Evolutionary conservation across 2,329 filamentous ascomycete species (phyloP), one percentile per base, ranked within the genome.

Genomic region (Talaromyces rugulosus): DNA sequence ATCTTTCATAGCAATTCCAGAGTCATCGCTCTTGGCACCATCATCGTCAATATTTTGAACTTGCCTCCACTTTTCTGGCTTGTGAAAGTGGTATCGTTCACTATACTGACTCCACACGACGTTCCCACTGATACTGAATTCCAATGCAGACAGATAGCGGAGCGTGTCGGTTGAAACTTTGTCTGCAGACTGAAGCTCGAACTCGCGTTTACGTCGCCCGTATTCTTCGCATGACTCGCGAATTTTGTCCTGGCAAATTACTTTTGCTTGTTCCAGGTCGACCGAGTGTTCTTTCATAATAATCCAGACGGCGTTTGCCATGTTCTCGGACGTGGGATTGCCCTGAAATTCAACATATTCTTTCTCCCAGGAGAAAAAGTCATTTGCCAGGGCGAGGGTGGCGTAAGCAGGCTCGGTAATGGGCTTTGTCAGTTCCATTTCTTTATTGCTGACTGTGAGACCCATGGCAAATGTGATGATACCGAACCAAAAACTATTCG

Each of bases 251-350:
- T 60, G 34, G 53, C 66, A 70, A 30, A 72, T 58, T 8, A 58
- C 44, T 56, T 70, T 69, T 1, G 75, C 75, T 55, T 72, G 66
- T n/a, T 66, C 66, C 55, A 71, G 66, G 4, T 58, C 62, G 31
- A 73, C 65, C 0, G 59, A 62, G 33, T 69, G 66, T 66, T 79
- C 74, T 47, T 65, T 64, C 75, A 79, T 79, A 27, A 78, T 64
- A 23, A 79, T 72, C 72, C 71, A 78, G 33, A 80, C 65, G 4
- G 72, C 74, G 57, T 80, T 80, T 54, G 73, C 66, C 3, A 78
- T 74, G 47, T 63, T 54, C 5, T 75, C 74, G 2, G 30, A 51
- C 3, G 18, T 27, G 2, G 36, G 14, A 14, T 40, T n/a, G 5
- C 36, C 16, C 18, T 27, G 47, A 16, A 52, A 52, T 33, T 69